phyloP scores from a whole-genome alignment of 768 basidiomycete species.

The Trichaptum fuscoviolaceum region DNA sequence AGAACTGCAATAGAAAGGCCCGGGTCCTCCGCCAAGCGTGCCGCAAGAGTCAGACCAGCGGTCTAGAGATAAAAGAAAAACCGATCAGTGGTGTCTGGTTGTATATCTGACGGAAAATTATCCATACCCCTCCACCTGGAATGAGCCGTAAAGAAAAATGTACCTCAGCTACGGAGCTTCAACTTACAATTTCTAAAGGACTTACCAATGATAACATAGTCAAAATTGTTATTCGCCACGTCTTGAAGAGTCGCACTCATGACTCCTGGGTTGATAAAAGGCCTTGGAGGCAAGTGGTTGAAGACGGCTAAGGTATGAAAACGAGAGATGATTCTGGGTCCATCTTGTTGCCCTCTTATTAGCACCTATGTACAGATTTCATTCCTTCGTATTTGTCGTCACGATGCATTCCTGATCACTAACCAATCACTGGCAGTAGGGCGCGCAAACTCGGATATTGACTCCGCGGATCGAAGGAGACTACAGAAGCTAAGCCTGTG shows the following conservation, averaged over 20 bases:
- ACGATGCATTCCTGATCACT: not conserved
- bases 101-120: not conserved
- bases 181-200: not conserved
- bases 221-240: slow-evolving; percentile 13
- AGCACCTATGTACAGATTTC: not conserved
- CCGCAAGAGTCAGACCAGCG: slow-evolving; percentile 34
- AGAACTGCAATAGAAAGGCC: slow-evolving; percentile 28
- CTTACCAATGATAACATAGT: slow-evolving; percentile 17
- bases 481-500: not conserved
- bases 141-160: not conserved
- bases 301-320: not conserved
- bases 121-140: not conserved
- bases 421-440: too few relatives aligned
- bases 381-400: not conserved
- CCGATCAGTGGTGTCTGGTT: not conserved
- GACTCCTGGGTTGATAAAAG: not conserved
- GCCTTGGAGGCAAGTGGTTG: not conserved
- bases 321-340: not conserved
- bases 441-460: too few relatives aligned
- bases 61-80: slow-evolving; percentile 3
- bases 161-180: not conserved
- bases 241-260: slow-evolving; percentile 14
- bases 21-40: slow-evolving; percentile 28
- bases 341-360: not conserved
- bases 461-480: not conserved